Evolutionary conservation across 768 basidiomycete species (phyloP).

Genomic region (Suillus luteus): DNA sequence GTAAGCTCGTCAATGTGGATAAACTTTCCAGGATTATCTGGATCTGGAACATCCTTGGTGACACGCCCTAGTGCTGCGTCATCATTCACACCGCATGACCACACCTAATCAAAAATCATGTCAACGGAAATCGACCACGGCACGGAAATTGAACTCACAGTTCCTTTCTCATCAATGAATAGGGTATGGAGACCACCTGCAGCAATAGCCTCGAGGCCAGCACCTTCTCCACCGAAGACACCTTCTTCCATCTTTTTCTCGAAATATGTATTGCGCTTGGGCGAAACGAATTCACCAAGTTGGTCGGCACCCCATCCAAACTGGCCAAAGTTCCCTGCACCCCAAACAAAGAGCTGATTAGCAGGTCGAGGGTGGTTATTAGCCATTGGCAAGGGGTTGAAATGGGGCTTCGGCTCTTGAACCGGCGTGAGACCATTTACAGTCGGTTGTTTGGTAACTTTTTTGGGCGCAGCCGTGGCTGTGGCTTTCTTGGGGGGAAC

Average conservation of each 20-base stretch:
- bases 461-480: constrained; percentile 24
- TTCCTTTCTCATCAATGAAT: constrained; percentile 86
- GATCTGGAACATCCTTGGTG: constrained; percentile 61
- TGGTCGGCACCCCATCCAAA: constrained; percentile 84
- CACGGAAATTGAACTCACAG: constrained; percentile 53
- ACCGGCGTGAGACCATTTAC: constrained; percentile 32
- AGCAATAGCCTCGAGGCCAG: constrained; percentile 80
- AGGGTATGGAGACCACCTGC: constrained; percentile 90
- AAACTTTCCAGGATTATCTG: constrained; percentile 58
- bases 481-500: constrained; percentile 26
- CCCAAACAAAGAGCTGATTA: constrained; percentile 81
- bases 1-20: constrained; percentile 55
- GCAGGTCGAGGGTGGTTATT: constrained; percentile 62
- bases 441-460: constrained; percentile 32
- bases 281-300: constrained; percentile 73
- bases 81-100: constrained; percentile 88
- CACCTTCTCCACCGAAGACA: constrained; percentile 65
- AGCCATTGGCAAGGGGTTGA: constrained; percentile 65
- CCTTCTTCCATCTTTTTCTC: constrained; percentile 74
- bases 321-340: constrained; percentile 93
- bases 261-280: constrained; percentile 75
- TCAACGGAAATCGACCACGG: constrained; percentile 10
- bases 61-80: constrained; percentile 85
- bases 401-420: constrained; percentile 52
- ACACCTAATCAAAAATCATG: constrained; percentile 49